phyloP scores from a whole-genome alignment of 768 basidiomycete genomes.

The Russula lepida region DNA sequence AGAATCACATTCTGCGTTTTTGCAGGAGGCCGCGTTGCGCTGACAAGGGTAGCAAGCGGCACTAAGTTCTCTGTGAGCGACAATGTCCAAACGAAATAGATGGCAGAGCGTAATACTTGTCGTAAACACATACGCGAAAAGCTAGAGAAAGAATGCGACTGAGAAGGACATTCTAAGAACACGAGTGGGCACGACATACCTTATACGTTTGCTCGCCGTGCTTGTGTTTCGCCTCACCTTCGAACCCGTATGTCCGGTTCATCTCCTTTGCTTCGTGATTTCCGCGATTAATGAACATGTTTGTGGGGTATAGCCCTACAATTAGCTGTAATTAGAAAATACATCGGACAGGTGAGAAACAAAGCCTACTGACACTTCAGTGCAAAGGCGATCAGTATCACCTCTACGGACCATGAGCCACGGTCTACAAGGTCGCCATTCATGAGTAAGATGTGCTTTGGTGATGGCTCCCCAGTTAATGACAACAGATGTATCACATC shows the following conservation, averaged over 20 bases:
- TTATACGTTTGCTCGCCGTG: conserved; percentile 94
- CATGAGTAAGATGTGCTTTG: conserved; percentile 82
- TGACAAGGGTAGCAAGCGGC: conserved; percentile 81
- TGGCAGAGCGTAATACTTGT: conserved; percentile 38
- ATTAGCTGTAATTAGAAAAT: conserved; percentile 12
- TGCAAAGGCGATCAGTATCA: conserved; percentile 87
- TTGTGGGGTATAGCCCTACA: conserved; percentile 82
- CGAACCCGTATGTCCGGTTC: conserved; percentile 91
- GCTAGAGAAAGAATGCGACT: conserved; percentile 32
- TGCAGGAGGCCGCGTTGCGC: conserved; percentile 53
- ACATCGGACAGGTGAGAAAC: neutral
- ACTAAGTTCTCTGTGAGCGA: conserved; percentile 39
- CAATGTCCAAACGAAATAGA: neutral
- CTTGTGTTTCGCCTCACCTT: conserved; percentile 94
- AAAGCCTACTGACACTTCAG: conserved; percentile 69
- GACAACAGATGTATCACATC: conserved; percentile 84
- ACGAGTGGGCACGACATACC: conserved; percentile 31
- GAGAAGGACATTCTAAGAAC: neutral
- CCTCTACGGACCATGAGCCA: conserved; percentile 92
- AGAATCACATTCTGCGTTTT: conserved; percentile 51
- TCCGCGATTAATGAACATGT: conserved; percentile 90
- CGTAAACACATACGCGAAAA: conserved; percentile 93
- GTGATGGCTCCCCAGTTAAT: conserved; percentile 76
- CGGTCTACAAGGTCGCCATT: conserved; percentile 96
- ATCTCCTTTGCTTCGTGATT: conserved; percentile 97